phyloP scores from a whole-genome alignment of 2,329 filamentous ascomycete genomes.

The Colletotrichum simmondsii region DNA sequence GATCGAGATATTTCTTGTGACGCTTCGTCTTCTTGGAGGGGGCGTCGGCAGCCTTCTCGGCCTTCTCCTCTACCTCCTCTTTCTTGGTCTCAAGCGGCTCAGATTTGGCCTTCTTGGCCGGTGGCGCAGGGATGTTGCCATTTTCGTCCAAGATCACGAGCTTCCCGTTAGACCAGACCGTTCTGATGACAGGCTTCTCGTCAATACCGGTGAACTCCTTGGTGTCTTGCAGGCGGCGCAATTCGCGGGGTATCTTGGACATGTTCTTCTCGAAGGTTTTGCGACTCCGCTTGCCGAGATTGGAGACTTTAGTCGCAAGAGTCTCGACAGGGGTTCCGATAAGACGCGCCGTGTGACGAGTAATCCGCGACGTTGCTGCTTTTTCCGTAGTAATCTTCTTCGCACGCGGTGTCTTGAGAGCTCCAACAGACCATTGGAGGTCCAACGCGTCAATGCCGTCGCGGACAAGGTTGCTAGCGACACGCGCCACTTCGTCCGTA shows the following conservation, averaged over 20 bases:
- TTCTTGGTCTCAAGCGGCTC: slow-evolving; percentile 36
- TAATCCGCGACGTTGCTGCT: slow-evolving; percentile 44
- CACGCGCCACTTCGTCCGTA: slow-evolving; percentile 19
- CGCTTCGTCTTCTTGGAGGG: slow-evolving; percentile 53
- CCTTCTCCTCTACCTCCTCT: slow-evolving; percentile 42
- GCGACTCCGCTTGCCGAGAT: slow-evolving; percentile 70
- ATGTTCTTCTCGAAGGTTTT: slow-evolving; percentile 62
- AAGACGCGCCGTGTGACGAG: slow-evolving; percentile 57
- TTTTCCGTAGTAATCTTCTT: slow-evolving; percentile 47
- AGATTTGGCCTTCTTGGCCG: slow-evolving; percentile 36
- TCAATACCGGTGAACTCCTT: slow-evolving; percentile 72
- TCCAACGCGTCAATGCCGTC: slow-evolving; percentile 60
- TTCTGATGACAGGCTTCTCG: slow-evolving; percentile 65
- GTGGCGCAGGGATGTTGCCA: slow-evolving; percentile 44
- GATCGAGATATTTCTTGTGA: slow-evolving; percentile 81
- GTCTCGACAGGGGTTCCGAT: slow-evolving; percentile 55
- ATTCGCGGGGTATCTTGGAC: slow-evolving; percentile 64
- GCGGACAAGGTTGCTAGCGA: slow-evolving; percentile 42
- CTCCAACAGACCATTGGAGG: slow-evolving; percentile 54
- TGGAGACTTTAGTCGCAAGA: slow-evolving; percentile 59
- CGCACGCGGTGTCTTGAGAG: slow-evolving; percentile 46
- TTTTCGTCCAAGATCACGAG: slow-evolving; percentile 60
- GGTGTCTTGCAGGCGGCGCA: slow-evolving; percentile 69
- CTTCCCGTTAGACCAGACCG: slow-evolving; percentile 74
- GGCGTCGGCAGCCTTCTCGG: slow-evolving; percentile 49